Percentiles rank a stretch among this genome's conserved stretches.
Conservation (phyloP, 2,329 filamentous ascomycete genomes). For the Xylariaceae sp. region DNA sequence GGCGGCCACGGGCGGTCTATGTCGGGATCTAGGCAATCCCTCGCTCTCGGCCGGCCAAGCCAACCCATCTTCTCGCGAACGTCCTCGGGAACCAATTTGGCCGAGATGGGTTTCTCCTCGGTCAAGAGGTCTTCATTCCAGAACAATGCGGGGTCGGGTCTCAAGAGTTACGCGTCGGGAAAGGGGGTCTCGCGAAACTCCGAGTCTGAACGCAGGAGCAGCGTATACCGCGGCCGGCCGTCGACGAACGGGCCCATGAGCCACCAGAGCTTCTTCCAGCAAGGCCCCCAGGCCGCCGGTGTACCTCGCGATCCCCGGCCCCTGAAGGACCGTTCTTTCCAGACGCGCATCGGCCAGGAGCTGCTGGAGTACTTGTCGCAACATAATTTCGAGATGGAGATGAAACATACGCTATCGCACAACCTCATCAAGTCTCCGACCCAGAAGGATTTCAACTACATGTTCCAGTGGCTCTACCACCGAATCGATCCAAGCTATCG, state of each 20-base stretch:
- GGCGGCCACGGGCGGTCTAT: slow-evolving; percentile 71
- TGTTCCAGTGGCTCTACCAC: slow-evolving; percentile 97
- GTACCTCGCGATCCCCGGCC: slow-evolving; percentile 82
- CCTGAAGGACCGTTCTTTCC: slow-evolving; percentile 71
- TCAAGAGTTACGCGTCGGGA: slow-evolving; percentile 65
- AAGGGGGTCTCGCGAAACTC: slow-evolving; percentile 36
- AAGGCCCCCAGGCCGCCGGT: slow-evolving; percentile 71
- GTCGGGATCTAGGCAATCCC: slow-evolving; percentile 77
- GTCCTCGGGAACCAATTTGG: slow-evolving; percentile 73
- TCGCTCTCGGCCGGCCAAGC: slow-evolving; percentile 73
- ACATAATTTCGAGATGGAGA: slow-evolving; percentile 95
- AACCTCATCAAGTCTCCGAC: slow-evolving; percentile 92
- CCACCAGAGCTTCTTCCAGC: slow-evolving; percentile 93
- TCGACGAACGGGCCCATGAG: slow-evolving; percentile 60
- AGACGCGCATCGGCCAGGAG: slow-evolving; percentile 78
- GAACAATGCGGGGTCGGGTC: slow-evolving; percentile 47
- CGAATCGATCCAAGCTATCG: slow-evolving; percentile 90
- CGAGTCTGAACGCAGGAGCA: slow-evolving; percentile 64
- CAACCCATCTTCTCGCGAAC: slow-evolving; percentile 83
- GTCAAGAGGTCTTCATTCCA: slow-evolving; percentile 77
- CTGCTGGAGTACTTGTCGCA: slow-evolving; percentile 85
- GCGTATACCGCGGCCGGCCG: slow-evolving; percentile 65
- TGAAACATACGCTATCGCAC: slow-evolving; percentile 86
- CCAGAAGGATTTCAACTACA: slow-evolving; percentile 95
- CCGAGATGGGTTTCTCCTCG: slow-evolving; percentile 73